These are phyloP conservation scores for Achlya hypogyna DNA, from an alignment of 352 stramenopile species.

Conservation along the genomic window DNA sequence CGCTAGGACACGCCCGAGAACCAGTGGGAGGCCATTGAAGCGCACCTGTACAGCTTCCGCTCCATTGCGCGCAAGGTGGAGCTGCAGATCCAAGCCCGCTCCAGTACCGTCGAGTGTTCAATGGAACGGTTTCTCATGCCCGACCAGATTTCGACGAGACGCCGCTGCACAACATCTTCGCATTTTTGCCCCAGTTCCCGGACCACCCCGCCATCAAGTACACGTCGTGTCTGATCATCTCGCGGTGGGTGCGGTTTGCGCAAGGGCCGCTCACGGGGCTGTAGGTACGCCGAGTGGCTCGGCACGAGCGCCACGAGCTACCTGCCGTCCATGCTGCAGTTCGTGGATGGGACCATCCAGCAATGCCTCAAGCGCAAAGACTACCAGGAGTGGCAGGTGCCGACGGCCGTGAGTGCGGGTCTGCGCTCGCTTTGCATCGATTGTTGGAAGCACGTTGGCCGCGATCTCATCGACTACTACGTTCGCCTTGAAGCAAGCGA, in stretches of 20 bases:
- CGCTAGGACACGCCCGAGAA: conserved; percentile 21
- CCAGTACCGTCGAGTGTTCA: background rate
- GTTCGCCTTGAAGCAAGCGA: conserved; percentile 60
- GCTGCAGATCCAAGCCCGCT: conserved; percentile 8
- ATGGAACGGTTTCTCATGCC: conserved; percentile 4
- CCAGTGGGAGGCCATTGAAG: conserved; percentile 69
- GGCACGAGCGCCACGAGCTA: conserved; percentile 31
- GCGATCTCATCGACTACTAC: conserved; percentile 67
- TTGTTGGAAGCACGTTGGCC: conserved; percentile 58
- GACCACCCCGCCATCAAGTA: conserved; percentile 75
- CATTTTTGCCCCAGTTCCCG: conserved; percentile 61
- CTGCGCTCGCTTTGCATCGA: conserved; percentile 67
- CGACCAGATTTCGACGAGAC: conserved; percentile 24
- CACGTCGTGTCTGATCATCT: conserved; percentile 76
- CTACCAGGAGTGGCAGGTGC: conserved; percentile 55
- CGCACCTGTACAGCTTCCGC: conserved; percentile 73
- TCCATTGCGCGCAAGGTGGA: conserved; percentile 81
- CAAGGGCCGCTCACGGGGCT: background rate
- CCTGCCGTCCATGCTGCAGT: conserved; percentile 46
- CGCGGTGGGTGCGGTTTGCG: conserved; percentile 35
- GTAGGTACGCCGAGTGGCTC: conserved; percentile 43
- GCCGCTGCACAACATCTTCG: conserved; percentile 63
- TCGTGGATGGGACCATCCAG: conserved; percentile 64
- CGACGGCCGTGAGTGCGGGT: conserved; percentile 54
- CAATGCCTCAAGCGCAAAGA: conserved; percentile 34